Base-by-base conservation (phyloP, 208 protist species). In the Histomonas meleagridis region DNA sequence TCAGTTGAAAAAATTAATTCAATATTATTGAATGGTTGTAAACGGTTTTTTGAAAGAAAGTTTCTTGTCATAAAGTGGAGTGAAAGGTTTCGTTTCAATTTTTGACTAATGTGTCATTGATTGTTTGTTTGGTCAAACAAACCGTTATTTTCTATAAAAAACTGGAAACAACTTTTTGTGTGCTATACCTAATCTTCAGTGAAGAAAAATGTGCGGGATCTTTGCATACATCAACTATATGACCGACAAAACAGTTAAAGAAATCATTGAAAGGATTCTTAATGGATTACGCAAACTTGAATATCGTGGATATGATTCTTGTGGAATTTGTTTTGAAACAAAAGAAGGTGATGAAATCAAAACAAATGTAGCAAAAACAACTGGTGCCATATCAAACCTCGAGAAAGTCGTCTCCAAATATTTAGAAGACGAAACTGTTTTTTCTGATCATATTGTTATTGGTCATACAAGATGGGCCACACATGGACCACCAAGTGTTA, bases 381-480 rank as follows among this genome's bases (percentile, higher is more conserved):
- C 23, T 16, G 55, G 55, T 32, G 53, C 49, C 21, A 32, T 65
- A 26, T 23, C 21, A 43, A 49, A 62, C 12, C 53, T 69, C 48
- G 53, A 28, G 5, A 70, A 91, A n/a, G 12, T 69, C 10, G 46
- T 65, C 16, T 40, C 21, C 4, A 14, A 32, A 10, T 86, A 43
- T 86, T 38, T 86, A 32, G n/a, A 5, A 55, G 43, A 86, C 10
- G 40, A 51, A 10, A 55, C 35, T 12, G 12, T 86, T 55, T 86
- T 32, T 86, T 18, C 51, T 2, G 55, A 55, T 86, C 76, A 86
- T 55, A n/a, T 86, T 55, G 53, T 93, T 57, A 94, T 95, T 76
- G 95, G 92, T n/a, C 95, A 95, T 92, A 96, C 95, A 21, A 92
- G 95, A 79, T 96, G 95, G 95, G 95, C 95, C 23, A 96, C 95